Conservation (phyloP, 352 stramenopile genomes). For the Phytophthora melonis region DNA sequence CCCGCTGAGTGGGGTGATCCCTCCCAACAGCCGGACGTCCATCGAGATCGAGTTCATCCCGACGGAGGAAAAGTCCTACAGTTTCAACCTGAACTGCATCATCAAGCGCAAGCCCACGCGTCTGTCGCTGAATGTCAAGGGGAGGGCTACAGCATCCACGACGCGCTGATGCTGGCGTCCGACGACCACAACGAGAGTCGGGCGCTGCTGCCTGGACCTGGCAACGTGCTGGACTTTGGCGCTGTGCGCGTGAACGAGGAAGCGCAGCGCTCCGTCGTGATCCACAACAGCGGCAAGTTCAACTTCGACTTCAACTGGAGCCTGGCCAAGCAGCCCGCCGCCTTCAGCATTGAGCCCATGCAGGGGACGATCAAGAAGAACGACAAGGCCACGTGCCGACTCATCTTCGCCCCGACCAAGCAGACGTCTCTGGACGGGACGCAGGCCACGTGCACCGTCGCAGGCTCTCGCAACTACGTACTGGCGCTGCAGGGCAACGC, state of each 20-base stretch:
- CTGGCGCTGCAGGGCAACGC: conserved; percentile 80
- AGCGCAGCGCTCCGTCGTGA: conserved; percentile 67
- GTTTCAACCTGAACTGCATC: conserved; percentile 93
- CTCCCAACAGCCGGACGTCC: conserved; percentile 80
- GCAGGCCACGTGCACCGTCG: conserved; percentile 85
- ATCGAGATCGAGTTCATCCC: conserved; percentile 93
- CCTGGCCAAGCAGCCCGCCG: conserved; percentile 46
- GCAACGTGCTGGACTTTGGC: conserved; percentile 89
- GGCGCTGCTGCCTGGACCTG: conserved; percentile 31
- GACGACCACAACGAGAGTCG: conserved; percentile 56
- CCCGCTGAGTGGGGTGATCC: conserved; percentile 91
- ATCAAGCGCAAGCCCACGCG: conserved; percentile 93
- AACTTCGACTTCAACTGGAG: conserved; percentile 95
- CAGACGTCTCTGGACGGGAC: conserved; percentile 80
- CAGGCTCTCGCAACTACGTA: conserved; percentile 85
- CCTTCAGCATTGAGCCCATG: conserved; percentile 72
- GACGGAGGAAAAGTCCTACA: conserved; percentile 93
- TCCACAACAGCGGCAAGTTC: conserved; percentile 95
- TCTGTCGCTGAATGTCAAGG: conserved; percentile 95
- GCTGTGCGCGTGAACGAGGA: conserved; percentile 88
- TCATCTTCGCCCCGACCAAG: conserved; percentile 83
- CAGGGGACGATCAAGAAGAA: conserved; percentile 91
- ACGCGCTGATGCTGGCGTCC: conserved; percentile 58
- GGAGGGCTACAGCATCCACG: conserved; percentile 94
- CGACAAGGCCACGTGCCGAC: conserved; percentile 75